Evolutionary conservation across 345 rosid genomes (phyloP), one percentile per base, ranked within the genome.

Genomic region (Citrus sp.): DNA sequence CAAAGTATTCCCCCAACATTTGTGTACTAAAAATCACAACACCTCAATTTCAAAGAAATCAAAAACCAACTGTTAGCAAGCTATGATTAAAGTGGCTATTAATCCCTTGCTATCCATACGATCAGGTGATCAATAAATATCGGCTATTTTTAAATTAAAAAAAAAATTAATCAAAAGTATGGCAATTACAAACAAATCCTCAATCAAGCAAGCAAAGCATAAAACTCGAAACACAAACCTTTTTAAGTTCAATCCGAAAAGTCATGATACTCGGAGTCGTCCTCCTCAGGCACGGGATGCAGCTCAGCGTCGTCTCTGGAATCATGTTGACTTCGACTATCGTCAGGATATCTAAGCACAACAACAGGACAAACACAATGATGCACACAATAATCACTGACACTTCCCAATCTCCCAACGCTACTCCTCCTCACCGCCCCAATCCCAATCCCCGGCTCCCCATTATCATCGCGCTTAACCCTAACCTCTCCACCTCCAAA

Each of bases 351-450:
- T 55, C 90, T 86, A 37, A 84, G 89, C 27, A 93, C 94, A 67
- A 95, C 92, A 34, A 95, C 98, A 4, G 98, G 98, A 76, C 98
- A 94, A 70, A 88, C 88, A 72, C 98, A 93, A 84, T 93, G 95
- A 30, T 83, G 92, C 9, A 95, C 98, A 71, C 98, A 93, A 59
- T 93, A 93, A 84, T 93, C 97, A 70, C 98, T 93, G 4, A 95
- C 97, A 14, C 91, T 90, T 1, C 98, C 98, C 10, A 95, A 80
- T 84, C 89, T 85, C 61, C 89, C 97, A n/a, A 86, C 84, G n/a
- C 84, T 38, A 38, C 69, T 68, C 74, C 74, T 86, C 75, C 84
- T 89, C 30, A 81, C 75, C 4, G 93, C 97, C 2, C 98, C 98
- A 3, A 66, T 21, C 2, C 74, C 74, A 70, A 88, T 91, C 0